Base-by-base conservation (phyloP, 75 land plant species). In the Pinus taeda region DNA sequence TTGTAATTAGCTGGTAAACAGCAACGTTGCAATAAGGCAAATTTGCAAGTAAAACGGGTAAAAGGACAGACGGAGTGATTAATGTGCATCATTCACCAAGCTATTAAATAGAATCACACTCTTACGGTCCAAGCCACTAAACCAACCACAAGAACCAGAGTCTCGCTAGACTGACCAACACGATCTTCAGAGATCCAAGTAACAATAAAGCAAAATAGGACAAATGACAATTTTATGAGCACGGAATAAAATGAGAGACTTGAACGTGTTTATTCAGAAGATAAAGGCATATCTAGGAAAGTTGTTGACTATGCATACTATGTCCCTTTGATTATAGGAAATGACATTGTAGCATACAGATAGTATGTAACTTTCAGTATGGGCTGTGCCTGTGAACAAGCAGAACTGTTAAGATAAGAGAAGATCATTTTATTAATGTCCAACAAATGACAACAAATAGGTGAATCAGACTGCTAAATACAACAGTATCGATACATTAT, bases 171-270 rank as follows among this genome's bases (percentile, higher is more conserved):
- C 53, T 18, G 4, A 15, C 26, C 15, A 39, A 6, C 29, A 73
- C 74, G 21, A 29, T 45, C 36, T 24, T 42, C 21, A 21, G 74
- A 73, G 17, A 45, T 45, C 49, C 49, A 45, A 6, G 49, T 45
- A 45, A 45, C 49, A 45, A 45, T 45, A 73, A 15, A 21, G 26
- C 9, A 73, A 37, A 37, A 22, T 17, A 72, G 22, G 33, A n/a
- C 22, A 72, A 58, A 33, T 58, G 74, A 75, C 30, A 3, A 75
- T 63, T n/a, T 15, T 63, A 42, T 58, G 63, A 17, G 37, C 76
- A 42, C 37, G 9, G 22, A 75, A 15, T 55, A 57, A 75, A 55
- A 24, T 72, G 26, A 72, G 74, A 42, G 74, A 42, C 21, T 15
- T 15, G 30, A 29, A 9, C 30, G 56, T 24, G 56, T 72, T 39